Percentiles rank a stretch among this genome's conserved stretches.
These are phyloP conservation scores for Albophoma yamanashiensis DNA, from an alignment of 2,329 filamentous ascomycete genomes.

Conservation along the genomic window DNA sequence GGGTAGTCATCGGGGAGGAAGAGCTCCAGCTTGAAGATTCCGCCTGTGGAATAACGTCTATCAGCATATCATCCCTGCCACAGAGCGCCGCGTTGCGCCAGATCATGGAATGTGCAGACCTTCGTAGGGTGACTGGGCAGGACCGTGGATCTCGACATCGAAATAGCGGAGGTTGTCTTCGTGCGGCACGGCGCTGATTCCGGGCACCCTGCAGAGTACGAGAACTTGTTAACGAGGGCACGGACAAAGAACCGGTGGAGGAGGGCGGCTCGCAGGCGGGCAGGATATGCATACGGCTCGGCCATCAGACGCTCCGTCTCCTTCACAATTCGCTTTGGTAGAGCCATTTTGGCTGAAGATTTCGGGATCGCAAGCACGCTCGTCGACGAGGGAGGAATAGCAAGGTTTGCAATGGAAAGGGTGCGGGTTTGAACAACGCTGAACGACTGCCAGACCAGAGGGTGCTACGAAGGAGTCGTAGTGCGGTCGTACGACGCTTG, in stretches of 20 bases:
- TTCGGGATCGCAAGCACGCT: background rate
- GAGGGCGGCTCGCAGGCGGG: too few species aligned
- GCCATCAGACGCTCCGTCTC: slow-evolving; percentile 96
- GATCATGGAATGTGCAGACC: slow-evolving; percentile 36
- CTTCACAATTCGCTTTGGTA: slow-evolving; percentile 96
- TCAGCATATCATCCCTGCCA: background rate
- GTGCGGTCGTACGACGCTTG: background rate
- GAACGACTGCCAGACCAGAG: background rate
- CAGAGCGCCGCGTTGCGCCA: background rate
- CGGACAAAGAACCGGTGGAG: too few species aligned
- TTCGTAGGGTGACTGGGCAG: slow-evolving; percentile 88
- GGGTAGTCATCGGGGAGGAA: slow-evolving; percentile 98
- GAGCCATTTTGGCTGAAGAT: slow-evolving; percentile 42
- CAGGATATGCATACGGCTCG: slow-evolving; percentile 63
- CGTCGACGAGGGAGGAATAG: background rate
- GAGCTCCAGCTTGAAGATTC: slow-evolving; percentile 92
- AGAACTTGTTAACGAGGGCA: slow-evolving; percentile 8
- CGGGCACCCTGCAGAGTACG: slow-evolving; percentile 59
- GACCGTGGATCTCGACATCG: slow-evolving; percentile 92
- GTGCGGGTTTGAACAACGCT: background rate
- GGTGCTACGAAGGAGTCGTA: background rate
- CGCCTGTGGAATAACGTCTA: slow-evolving; percentile 32
- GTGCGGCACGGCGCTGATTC: slow-evolving; percentile 90
- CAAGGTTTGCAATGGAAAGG: background rate
- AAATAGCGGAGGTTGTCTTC: slow-evolving; percentile 98